Base-by-base conservation (phyloP, 2,329 filamentous ascomycete genomes). In the Sphaceloma murrayae region DNA sequence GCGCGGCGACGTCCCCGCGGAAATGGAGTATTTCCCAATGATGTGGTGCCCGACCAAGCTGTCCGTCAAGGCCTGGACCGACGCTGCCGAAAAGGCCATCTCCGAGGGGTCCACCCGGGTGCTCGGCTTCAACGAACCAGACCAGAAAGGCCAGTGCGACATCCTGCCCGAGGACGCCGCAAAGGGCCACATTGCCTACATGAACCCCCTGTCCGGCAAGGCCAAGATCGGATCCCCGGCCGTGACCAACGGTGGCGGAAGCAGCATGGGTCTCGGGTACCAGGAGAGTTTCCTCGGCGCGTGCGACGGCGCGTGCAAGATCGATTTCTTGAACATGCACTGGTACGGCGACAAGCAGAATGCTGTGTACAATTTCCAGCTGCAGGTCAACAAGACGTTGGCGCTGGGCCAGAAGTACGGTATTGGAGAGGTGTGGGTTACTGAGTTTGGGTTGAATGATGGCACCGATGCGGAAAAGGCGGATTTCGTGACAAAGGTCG, bases 61-160 rank as follows among this genome's bases (percentile, higher is more conserved):
- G 8, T 67, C 73, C 59, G 68, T 68, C 46, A 45, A 53, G 40
- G 58, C 56, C 53, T 85, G 78, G 77, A 52, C 56, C 22, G 34
- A 48, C 10, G 68, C 72, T 49, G 77, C 71, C 34, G 58, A 69
- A 42, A 57, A 60, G 11, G 74, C 75, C 50, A 70, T 82, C 49
- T 53, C 60, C 39, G 58, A 59, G 8, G 80, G 79, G 45, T 64
- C 72, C 51, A 72, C 67, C 50, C 67, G 70, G 53, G 60, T 84
- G 45, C 70, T 84, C 56, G 70, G 71, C 59, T 83, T 83, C 73
- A 85, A 85, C 70, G 80, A 85, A 69, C 77, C 77, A 33, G 80
- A 85, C 60, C 70, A 72, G 49, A 52, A 53, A 9, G 58, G 58
- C 13, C 79, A 84, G 64, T 66, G 76, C 54, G 74, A 80, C 67